phyloP scores from a whole-genome alignment of 352 stramenopile genomes.

The Plasmopara muralis region DNA sequence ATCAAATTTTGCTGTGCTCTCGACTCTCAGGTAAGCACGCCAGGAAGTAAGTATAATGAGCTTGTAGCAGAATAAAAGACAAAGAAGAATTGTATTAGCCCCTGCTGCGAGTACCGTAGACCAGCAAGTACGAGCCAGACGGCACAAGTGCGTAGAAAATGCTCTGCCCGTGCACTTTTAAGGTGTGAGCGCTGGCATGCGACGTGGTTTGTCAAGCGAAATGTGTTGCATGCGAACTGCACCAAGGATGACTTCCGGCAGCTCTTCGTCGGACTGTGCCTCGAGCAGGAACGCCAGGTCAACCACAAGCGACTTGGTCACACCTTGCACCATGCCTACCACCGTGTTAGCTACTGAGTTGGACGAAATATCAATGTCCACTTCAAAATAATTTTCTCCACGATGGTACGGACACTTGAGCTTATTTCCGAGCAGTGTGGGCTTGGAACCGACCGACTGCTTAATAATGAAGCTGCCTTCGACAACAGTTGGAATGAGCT shows the following conservation, averaged over 20 bases:
- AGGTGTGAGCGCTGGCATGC: conserved; percentile 35
- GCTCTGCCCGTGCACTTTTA: conserved; percentile 5
- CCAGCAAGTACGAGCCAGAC: neutral
- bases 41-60: neutral
- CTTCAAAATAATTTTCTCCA: conserved; percentile 92
- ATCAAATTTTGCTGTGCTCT: conserved; percentile 20
- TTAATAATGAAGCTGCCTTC: conserved; percentile 97
- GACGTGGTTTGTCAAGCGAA: conserved; percentile 69
- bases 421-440: conserved; percentile 95
- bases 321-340: conserved; percentile 84
- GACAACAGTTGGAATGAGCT: conserved; percentile 95
- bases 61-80: conserved; percentile 4
- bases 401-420: conserved; percentile 87
- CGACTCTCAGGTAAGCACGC: conserved; percentile 19
- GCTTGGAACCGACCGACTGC: conserved; percentile 92
- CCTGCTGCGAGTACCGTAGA: too few relatives aligned
- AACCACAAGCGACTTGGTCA: conserved; percentile 85
- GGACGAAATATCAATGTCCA: conserved; percentile 93
- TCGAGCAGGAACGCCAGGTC: conserved; percentile 88
- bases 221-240: conserved; percentile 77
- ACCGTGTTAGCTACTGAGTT: conserved; percentile 88
- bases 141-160: neutral
- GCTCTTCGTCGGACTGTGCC: conserved; percentile 77
- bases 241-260: conserved; percentile 77
- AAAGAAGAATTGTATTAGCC: conserved; percentile 26